phyloP scores from a whole-genome alignment of 768 basidiomycete species.

The Mycena galericulata region DNA sequence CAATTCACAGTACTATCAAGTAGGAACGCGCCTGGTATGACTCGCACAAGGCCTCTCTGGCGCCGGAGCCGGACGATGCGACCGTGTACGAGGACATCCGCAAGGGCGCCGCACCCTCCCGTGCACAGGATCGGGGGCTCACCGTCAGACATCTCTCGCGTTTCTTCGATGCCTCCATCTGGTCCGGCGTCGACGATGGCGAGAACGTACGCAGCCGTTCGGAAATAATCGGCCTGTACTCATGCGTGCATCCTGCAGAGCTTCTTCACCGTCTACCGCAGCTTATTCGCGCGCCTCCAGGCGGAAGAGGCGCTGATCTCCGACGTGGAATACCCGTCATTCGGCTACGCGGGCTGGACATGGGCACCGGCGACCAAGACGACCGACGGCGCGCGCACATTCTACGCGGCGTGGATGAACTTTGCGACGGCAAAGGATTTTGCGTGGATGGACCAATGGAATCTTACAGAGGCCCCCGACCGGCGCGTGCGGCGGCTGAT shows the following conservation, averaged over 20 bases:
- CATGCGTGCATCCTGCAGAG: slow-evolving; percentile 62
- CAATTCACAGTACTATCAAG: slow-evolving; percentile 47
- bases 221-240: neutral
- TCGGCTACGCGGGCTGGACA: slow-evolving; percentile 82
- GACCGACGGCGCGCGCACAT: slow-evolving; percentile 71
- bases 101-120: slow-evolving; percentile 69
- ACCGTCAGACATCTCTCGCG: slow-evolving; percentile 83
- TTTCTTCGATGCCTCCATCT: slow-evolving; percentile 84
- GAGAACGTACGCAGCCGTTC: slow-evolving; percentile 56
- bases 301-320: slow-evolving; percentile 77
- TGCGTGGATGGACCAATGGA: slow-evolving; percentile 88
- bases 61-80: slow-evolving; percentile 86
- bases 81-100: slow-evolving; percentile 89
- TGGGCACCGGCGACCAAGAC: slow-evolving; percentile 69
- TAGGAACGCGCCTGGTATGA: slow-evolving; percentile 99
- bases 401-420: slow-evolving; percentile 89
- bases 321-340: slow-evolving; percentile 75
- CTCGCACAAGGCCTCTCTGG: slow-evolving; percentile 84
- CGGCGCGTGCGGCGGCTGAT: slow-evolving; percentile 86
- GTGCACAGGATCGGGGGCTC: slow-evolving; percentile 76
- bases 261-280: slow-evolving; percentile 91
- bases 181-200: slow-evolving; percentile 73
- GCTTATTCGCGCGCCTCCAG: slow-evolving; percentile 85
- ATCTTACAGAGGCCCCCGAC: slow-evolving; percentile 87
- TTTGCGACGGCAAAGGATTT: slow-evolving; percentile 93